Base-by-base conservation (phyloP, 140 eudicot species). In the Erigeron philadelphicus region DNA sequence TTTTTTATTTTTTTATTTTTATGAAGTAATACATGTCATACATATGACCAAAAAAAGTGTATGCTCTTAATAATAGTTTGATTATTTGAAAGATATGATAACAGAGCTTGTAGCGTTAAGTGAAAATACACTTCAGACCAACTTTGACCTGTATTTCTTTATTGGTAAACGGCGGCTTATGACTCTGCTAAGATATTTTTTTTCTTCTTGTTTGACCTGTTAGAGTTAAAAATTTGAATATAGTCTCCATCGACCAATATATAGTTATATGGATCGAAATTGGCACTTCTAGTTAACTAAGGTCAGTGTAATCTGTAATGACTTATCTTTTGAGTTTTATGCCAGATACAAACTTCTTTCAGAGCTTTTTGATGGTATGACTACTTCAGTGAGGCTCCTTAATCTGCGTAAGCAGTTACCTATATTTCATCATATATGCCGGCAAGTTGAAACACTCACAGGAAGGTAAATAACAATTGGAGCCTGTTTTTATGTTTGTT, bases 321-420 rank as follows among this genome's bases (percentile, higher is more conserved):
- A 2, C 6, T 35, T 13, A 15, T 7, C 17, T 11, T 11, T 65
- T 45, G 38, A 31, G 16, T 40, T 81, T 54, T 57, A 59, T 53
- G 72, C 58, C 87, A 89, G 96, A 67, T 76, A 80, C 45, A 47
- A 45, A 68, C 70, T 21, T 47, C 72, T 89, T 38, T 79, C 81
- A 46, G 95, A 86, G 67, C 16, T 82, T 61, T 86, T 89, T 72
- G 75, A 84, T 71, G 75, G 96, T 62, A 82, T 89, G 95, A 74
- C 73, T 68, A 81, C 81, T 75, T 86, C 96, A 64, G 23, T 89
- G 81, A 84, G 95, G 77, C 76, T 89, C 70, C 87, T 89, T 17
- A 16, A 40, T 62, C 72, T 89, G 42, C 78, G 72, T 3, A 86
- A 86, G 45, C 71, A 64, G 82, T 63, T 68, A 2, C 82, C 95